Base-by-base conservation (phyloP, 352 stramenopile genomes). In the Phytophthora capsici region DNA sequence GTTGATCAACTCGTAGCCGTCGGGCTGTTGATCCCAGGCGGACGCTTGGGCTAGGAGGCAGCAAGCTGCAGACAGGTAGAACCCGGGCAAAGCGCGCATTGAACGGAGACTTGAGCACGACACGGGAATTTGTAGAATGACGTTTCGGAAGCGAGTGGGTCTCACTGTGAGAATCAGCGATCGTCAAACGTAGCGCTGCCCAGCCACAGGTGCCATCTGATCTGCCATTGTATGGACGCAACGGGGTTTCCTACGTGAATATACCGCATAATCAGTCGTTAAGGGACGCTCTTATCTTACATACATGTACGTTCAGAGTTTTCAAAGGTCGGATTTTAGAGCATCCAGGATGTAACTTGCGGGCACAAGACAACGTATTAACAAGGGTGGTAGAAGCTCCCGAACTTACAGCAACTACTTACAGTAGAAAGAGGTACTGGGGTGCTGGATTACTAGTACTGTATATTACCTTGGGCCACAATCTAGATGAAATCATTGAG, bases 1-100 rank as follows among this genome's bases (percentile, higher is more conserved):
- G 55, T 95, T 77, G 57, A 94, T 88, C 26, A 95, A 62, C 72
- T 95, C 82, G 59, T 92, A 95, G 16, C 86, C 85, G 37, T 92
- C 73, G 9, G 87, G 87, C 75, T 91, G 83, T 25, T 68, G 68
- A 46, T 95, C 87, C 87, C 87, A 94, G 30, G 71, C 82, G 9
- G 14, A 16, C 9, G 59, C 66, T 34, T 52, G 25, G 37, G 6
- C 50, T 3, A 54, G 25, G 10, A 63, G 17, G 25, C 25, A 71
- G 40, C 40, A 59, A 36, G 14, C 20, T 43, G 66, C 22, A 43
- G 36, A 43, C 14, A 62, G 6, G 47, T 58, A 30, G 13, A 81
- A 34, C 17, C 23, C 26, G 4, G 14, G 9, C 1, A 46, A 23
- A 34, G 49, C 32, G 6, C 41, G 70, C 61, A 78, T 71, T 8